Percentiles rank a stretch among this genome's conserved stretches.
These are phyloP conservation scores for Ramaria sp. DNA, from an alignment of 768 basidiomycete species.

Conservation along the genomic window DNA sequence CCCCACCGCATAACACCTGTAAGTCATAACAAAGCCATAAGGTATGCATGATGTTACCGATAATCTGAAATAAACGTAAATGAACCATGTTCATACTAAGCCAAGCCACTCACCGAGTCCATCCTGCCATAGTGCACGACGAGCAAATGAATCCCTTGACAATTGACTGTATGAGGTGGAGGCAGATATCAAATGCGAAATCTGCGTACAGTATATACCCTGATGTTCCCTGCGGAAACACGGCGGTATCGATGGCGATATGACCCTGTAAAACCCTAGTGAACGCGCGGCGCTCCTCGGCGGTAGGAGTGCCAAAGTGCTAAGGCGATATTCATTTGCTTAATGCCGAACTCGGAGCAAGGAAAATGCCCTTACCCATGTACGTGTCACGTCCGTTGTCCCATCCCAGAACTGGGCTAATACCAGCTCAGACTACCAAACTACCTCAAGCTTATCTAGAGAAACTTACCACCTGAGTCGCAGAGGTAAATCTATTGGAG, in stretches of 20 bases:
- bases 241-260: conserved; percentile 74
- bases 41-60: conserved; percentile 27
- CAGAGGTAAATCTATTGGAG: conserved; percentile 53
- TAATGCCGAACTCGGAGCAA: not conserved
- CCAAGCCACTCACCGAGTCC: conserved; percentile 52
- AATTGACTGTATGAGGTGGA: not conserved
- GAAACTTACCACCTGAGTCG: conserved; percentile 67
- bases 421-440: not conserved
- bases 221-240: conserved; percentile 76
- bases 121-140: conserved; percentile 74
- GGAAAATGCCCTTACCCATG: conserved; percentile 43
- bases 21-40: conserved; percentile 1
- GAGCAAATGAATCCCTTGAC: conserved; percentile 68
- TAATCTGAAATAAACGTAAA: conserved; percentile 35
- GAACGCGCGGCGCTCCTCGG: conserved; percentile 77
- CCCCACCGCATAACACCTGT: conserved; percentile 8
- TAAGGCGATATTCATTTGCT: conserved; percentile 18
- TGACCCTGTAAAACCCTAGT: conserved; percentile 89
- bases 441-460: not conserved
- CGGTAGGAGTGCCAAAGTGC: conserved; percentile 83
- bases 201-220: conserved; percentile 46
- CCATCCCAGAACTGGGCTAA: conserved; percentile 82
- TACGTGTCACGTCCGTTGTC: conserved; percentile 91
- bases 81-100: not conserved
- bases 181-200: not conserved